Base-by-base conservation (phyloP, 768 basidiomycete genomes). In the Imleria badia region DNA sequence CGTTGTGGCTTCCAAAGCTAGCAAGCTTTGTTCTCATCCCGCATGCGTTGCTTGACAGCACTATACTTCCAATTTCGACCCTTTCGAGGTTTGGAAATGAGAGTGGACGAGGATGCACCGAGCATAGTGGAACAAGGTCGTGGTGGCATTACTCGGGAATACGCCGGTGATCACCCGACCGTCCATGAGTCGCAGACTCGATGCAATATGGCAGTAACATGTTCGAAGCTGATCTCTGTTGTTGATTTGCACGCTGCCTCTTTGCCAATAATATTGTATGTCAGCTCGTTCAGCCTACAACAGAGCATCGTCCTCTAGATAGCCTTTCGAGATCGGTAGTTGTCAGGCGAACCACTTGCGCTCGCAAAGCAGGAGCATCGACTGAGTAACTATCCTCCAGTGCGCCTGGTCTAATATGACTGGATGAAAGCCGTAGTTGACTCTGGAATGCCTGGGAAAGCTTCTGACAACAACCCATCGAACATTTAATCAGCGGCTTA, bases 111-210 rank as follows among this genome's bases (percentile, higher is more conserved):
- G 67, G 91, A 96, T 63, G 80, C 77, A 1, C 94, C 95, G 0
- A 82, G 88, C 57, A 69, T 86, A 38, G 69, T 98, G 54, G 92
- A 97, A 72, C 90, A 96, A 69, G 96, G 96, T 0, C 75, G 94
- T 43, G 89, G 82, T 60, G 96, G 96, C 6, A 87, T 96, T 44
- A 93, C 96, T 36, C 81, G 87, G 57, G 92, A 89, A 11, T 98
- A 98, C 68, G 80, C 80, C 43, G 87, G 89, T 45, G 75, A 77
- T 55, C 71, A 67, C 48, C 49, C 42, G 30, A 22, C 22, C 0
- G 9, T 6, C 9, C 22, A 54, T 17, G 59, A 50, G 23, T 12
- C 38, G 12, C 33, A 19, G 40, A 13, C 26, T 36, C 35, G 50
- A 51, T 23, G 22, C n/a, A 15, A 44, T 29, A 22, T 13, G 7